Base-by-base conservation (phyloP, 2,329 filamentous ascomycete species). In the Celoporthe dispersa region DNA sequence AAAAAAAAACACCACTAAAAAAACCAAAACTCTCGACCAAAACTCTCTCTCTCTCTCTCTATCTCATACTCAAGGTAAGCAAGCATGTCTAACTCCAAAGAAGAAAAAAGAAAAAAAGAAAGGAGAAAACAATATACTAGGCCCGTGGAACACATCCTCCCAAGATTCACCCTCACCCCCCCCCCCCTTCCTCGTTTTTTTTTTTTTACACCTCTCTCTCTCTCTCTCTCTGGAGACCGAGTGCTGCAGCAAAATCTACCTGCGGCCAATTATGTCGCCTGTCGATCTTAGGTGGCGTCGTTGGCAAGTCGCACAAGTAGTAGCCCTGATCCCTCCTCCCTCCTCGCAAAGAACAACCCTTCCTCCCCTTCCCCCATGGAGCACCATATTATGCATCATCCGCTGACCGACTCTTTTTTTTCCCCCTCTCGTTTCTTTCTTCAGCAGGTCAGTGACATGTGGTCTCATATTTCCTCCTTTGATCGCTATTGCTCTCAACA, bases 21-120 rank as follows among this genome's bases (percentile, higher is more conserved):
- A 35, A 35, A 35, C n/a, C n/a, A 35, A 35, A 35, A 35, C 35
- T 8, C 35, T n/a, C 35, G 3, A 3, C 8, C 35, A 35, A 35
- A 4, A 35, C 35, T 35, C 4, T 37, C 4, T 9, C 9, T 1
- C 19, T 6, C 19, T 48, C 19, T 48, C 19, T 5, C 25, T 48
- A 14, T 73, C n/a, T n/a, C n/a, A n/a, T n/a, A n/a, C n/a, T 57
- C 44, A 68, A 72, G 71, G 71, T 72, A 68, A 65, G 71, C 60
- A 57, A 22, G 19, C 22, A 53, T 28, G 28, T 61, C 51, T 28
- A 14, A 16, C 19, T 39, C 41, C 35, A 8, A 62, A 63, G 41
- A 14, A 9, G 37, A 44, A 44, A 48, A 22, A n/a, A 48, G 16
- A 19, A 44, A 14, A 48, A n/a, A 22, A 48, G 6, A 39, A 39